These are phyloP conservation scores for Colletotrichum graminicola DNA, from an alignment of 2,329 filamentous ascomycete genomes.

Conservation along the genomic window DNA sequence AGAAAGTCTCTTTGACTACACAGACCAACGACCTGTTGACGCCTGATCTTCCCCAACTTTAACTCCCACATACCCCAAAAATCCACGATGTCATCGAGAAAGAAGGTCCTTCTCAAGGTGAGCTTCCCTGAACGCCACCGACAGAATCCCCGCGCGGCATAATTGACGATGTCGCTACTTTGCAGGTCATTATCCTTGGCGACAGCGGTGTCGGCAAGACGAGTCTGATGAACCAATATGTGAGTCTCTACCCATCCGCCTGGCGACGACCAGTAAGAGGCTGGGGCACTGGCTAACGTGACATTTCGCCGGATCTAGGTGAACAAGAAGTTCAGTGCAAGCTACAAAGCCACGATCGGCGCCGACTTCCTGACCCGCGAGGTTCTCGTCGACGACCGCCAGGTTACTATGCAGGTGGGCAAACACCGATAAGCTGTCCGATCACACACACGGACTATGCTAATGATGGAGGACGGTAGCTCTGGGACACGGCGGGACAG, in stretches of 20 bases:
- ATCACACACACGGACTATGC: slow-evolving; percentile 4
- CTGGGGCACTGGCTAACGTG: slow-evolving; percentile 10
- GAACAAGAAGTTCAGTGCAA: slow-evolving; percentile 99
- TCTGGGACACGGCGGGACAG: slow-evolving; percentile 98
- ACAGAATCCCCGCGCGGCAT: slow-evolving; percentile 19
- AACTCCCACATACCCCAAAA: slow-evolving; percentile 13
- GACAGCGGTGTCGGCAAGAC: slow-evolving; percentile 99
- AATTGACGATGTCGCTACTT: slow-evolving; percentile 24
- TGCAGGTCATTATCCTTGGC: slow-evolving; percentile 96
- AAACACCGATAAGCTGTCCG: slow-evolving; percentile 46
- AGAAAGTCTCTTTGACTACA: slow-evolving; percentile 19
- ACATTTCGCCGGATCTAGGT: slow-evolving; percentile 70
- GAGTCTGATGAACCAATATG: slow-evolving; percentile 99
- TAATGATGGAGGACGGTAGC: slow-evolving; percentile 61
- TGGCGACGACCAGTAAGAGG: slow-evolving; percentile 9
- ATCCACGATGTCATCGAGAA: slow-evolving; percentile 78
- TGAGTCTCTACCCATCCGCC: slow-evolving; percentile 62
- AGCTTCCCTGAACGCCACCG: slow-evolving; percentile 37
- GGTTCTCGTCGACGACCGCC: slow-evolving; percentile 94
- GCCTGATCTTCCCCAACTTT: slow-evolving; percentile 8
- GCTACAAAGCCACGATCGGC: slow-evolving; percentile 99
- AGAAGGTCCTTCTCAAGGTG: slow-evolving; percentile 94
- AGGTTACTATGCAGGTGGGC: slow-evolving; percentile 95
- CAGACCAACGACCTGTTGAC: slow-evolving; percentile 23
- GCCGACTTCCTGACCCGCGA: slow-evolving; percentile 99